phyloP scores from a whole-genome alignment of 2,329 filamentous ascomycete genomes.

The Pseudocercospora macadamiae region DNA sequence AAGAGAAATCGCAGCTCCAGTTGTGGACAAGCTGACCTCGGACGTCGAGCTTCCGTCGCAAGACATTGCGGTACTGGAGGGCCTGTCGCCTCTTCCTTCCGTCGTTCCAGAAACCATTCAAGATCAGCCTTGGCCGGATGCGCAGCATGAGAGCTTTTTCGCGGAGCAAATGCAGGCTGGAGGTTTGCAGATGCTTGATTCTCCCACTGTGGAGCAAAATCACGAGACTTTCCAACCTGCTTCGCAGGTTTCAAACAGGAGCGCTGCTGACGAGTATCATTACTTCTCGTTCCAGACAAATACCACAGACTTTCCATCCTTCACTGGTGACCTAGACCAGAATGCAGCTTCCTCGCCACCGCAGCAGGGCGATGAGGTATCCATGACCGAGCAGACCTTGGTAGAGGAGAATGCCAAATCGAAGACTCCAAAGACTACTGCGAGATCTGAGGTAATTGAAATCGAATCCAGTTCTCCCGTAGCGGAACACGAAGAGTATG shows the following conservation, averaged over 20 bases:
- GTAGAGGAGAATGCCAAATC: not conserved
- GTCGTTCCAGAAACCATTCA: slow-evolving; percentile 11
- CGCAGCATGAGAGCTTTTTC: slow-evolving; percentile 14
- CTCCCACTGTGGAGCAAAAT: not conserved
- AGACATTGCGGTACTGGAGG: slow-evolving; percentile 1
- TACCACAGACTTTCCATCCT: slow-evolving; percentile 7
- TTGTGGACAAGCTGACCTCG: not conserved
- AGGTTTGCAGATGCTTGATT: not conserved
- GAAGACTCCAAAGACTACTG: not conserved
- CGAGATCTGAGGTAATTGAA: slow-evolving; percentile 16
- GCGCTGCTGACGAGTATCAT: slow-evolving; percentile 10
- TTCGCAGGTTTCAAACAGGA: slow-evolving; percentile 6
- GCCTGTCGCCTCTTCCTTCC: not conserved
- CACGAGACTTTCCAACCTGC: not conserved
- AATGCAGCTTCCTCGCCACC: not conserved
- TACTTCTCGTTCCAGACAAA: slow-evolving; percentile 22
- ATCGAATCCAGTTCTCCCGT: slow-evolving; percentile 18
- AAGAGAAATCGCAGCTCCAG: not conserved
- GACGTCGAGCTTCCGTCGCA: not conserved
- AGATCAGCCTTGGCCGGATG: slow-evolving; percentile 8
- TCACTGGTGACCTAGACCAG: not conserved
- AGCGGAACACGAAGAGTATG: not conserved
- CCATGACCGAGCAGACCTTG: not conserved
- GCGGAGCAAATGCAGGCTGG: slow-evolving; percentile 14
- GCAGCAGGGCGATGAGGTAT: not conserved